A percentile compares a stretch with the other conserved stretches of the same genome.
These are phyloP conservation scores for Pulchroboletus neoregius DNA, from an alignment of 1,284 basidiomycete species.

Conservation along the genomic window DNA sequence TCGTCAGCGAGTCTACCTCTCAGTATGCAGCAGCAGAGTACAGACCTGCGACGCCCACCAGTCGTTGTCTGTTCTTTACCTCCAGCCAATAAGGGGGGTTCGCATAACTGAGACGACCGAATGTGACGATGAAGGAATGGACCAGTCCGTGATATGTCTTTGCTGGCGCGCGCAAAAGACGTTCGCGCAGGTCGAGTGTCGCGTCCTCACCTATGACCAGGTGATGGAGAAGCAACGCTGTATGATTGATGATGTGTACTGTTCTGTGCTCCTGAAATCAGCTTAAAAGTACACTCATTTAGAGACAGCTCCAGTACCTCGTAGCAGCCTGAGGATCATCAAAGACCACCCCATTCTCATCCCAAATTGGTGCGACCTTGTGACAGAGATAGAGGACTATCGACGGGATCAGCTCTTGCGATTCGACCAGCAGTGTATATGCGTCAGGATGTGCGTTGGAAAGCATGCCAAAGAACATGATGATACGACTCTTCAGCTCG, in stretches of 20 bases:
- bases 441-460: slow-evolving; percentile 51
- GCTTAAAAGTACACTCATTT: background rate
- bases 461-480: slow-evolving; percentile 56
- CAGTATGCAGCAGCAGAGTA: slow-evolving; percentile 3
- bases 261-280: slow-evolving; percentile 37
- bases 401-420: slow-evolving; percentile 56
- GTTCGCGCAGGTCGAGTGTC: slow-evolving; percentile 48
- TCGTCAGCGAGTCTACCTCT: slow-evolving; percentile 18
- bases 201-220: slow-evolving; percentile 49
- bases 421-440: slow-evolving; percentile 46
- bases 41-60: slow-evolving; percentile 55
- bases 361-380: slow-evolving; percentile 57
- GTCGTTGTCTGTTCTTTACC: slow-evolving; percentile 38
- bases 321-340: slow-evolving; percentile 36
- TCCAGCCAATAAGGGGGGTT: slow-evolving; percentile 62
- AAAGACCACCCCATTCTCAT: slow-evolving; percentile 51
- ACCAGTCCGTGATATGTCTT: slow-evolving; percentile 62
- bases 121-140: slow-evolving; percentile 73
- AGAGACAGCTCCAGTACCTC: slow-evolving; percentile 33
- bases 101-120: slow-evolving; percentile 72
- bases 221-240: slow-evolving; percentile 56
- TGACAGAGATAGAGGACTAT: slow-evolving; percentile 53
- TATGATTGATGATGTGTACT: slow-evolving; percentile 47
- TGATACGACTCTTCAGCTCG: slow-evolving; percentile 44
- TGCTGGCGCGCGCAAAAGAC: slow-evolving; percentile 48